A percentile compares a stretch with the other conserved stretches of the same genome.
phyloP scores from a whole-genome alignment of 2,329 filamentous ascomycete genomes.

The Aspergillus versicolor region DNA sequence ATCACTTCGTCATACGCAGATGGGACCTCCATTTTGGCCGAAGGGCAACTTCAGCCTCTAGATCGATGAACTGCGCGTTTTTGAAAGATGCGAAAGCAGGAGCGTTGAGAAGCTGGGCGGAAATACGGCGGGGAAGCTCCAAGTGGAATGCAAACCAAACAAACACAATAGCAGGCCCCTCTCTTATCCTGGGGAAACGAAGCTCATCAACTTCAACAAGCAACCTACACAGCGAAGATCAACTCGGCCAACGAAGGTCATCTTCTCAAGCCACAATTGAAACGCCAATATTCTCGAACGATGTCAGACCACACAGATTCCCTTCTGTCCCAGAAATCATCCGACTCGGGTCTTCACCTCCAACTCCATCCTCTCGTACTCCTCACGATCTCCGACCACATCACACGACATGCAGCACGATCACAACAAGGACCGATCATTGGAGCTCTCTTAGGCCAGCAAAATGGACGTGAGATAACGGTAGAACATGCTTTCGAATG shows the following conservation, averaged over 20 bases:
- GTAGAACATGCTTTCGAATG: slow-evolving; percentile 93
- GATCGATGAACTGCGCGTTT: neutral
- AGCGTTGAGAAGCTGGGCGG: neutral
- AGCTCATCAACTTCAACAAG: neutral
- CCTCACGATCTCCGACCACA: slow-evolving; percentile 94
- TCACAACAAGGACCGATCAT: slow-evolving; percentile 73
- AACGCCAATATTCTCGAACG: slow-evolving; percentile 14
- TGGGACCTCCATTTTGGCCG: slow-evolving; percentile 33
- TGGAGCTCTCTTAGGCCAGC: slow-evolving; percentile 86
- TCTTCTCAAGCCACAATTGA: neutral
- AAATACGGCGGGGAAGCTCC: slow-evolving; percentile 23
- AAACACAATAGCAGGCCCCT: slow-evolving; percentile 31
- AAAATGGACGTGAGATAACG: slow-evolving; percentile 85
- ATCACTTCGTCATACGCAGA: slow-evolving; percentile 36
- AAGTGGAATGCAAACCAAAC: slow-evolving; percentile 28
- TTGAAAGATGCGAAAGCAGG: neutral
- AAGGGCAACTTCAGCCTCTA: neutral
- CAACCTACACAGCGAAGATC: neutral
- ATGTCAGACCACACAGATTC: slow-evolving; percentile 57
- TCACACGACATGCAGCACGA: slow-evolving; percentile 84
- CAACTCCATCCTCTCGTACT: slow-evolving; percentile 91
- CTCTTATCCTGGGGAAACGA: neutral
- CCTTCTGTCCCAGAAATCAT: slow-evolving; percentile 65
- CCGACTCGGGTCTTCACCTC: slow-evolving; percentile 73
- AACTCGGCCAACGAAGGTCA: neutral